Conservation (phyloP, 2,329 filamentous ascomycete species). For the Colletotrichum musicola region DNA sequence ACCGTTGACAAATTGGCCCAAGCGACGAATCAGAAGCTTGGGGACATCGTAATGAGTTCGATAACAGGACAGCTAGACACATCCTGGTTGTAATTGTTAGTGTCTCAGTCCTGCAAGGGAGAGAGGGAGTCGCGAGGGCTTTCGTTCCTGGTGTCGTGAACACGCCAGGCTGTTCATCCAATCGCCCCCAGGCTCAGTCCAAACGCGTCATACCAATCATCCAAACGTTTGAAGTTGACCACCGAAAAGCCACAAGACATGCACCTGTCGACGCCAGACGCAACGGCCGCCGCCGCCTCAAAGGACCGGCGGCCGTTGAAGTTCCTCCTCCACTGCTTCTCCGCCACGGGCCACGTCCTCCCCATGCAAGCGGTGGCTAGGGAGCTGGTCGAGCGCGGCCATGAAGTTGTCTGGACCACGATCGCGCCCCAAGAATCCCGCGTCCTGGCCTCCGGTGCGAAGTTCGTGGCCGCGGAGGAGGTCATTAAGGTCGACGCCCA, state of each 20-base stretch:
- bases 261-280: slow-evolving; percentile 25
- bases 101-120: neutral
- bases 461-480: slow-evolving; percentile 48
- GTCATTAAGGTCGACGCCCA: slow-evolving; percentile 49
- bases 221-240: neutral
- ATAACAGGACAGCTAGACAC: slow-evolving; percentile 16
- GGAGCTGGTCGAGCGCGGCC: slow-evolving; percentile 52
- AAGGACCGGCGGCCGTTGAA: slow-evolving; percentile 43
- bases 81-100: slow-evolving; percentile 8
- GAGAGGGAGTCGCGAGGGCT: neutral
- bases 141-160: neutral
- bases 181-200: slow-evolving; percentile 18
- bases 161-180: slow-evolving; percentile 28
- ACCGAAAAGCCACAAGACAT: neutral
- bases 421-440: slow-evolving; percentile 49
- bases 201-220: neutral
- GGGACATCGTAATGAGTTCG: slow-evolving; percentile 8
- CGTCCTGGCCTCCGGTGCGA: slow-evolving; percentile 50
- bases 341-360: slow-evolving; percentile 54
- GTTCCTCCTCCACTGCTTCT: slow-evolving; percentile 54
- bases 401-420: slow-evolving; percentile 55
- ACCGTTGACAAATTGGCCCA: slow-evolving; percentile 8
- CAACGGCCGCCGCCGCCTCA: neutral
- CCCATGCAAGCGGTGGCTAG: slow-evolving; percentile 55
- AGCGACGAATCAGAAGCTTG: slow-evolving; percentile 27